Base-by-base conservation (phyloP, 192 early-diverging fungal genomes). In the Umbelopsis isabellina region DNA sequence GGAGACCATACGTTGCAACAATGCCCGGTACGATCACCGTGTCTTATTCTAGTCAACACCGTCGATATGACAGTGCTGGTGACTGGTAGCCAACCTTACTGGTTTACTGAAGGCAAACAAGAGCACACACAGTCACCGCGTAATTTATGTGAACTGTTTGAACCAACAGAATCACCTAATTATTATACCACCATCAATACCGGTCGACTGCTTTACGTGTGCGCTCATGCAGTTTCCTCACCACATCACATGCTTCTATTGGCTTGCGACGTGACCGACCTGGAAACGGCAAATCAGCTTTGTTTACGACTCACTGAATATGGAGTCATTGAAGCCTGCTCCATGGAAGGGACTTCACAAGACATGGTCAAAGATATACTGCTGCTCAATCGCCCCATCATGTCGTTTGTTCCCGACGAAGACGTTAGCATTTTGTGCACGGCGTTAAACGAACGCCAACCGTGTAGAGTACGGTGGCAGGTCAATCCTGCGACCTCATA, bases 401-500 rank as follows among this genome's bases (percentile, higher is more conserved):
- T 77, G 75, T 71, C 71, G 0, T 72, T 65, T 72, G 70, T 77
- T 33, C 75, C 72, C 21, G 41, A 58, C 9, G 67, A 77, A 21
- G 75, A 77, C 52, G 46, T 77, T 8, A 46, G 52, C 22, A 33
- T n/a, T 2, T 45, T 77, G 0, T 77, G 75, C 35, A 51, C 23
- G 5, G 71, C 55, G 30, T 48, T 77, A 15, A 52, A 25, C 12
- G 25, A 61, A 7, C 55, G 21, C 10, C 33, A 25, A 15, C 3
- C 12, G 1, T 61, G 55, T 61, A 22, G 55, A 61, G 55, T 61
- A 12, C 55, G 55, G 6, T 61, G 55, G 55, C 55, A 61, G 33
- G 70, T 46, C 33, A 67, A 53, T 70, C 75, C 52, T 61, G 21
- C 21, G 13, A 70, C 15, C 5, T n/a, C 25, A n/a, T 45, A 53